Evolutionary conservation across 192 early-diverging fungal genomes (phyloP).

Genomic region (Cladochytrium replicatum): DNA sequence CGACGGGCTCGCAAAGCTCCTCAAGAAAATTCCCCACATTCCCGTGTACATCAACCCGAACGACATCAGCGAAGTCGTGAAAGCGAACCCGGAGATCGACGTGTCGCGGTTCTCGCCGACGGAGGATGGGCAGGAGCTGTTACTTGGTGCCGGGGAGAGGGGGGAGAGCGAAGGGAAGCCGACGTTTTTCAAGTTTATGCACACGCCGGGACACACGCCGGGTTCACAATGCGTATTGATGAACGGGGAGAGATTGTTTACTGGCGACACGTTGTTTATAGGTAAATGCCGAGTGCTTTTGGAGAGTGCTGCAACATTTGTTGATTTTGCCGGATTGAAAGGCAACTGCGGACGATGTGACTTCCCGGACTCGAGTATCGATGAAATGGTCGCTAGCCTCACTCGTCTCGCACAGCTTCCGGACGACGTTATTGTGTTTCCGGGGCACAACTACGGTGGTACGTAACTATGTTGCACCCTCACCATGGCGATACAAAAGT

Average conservation of each 20-base stretch:
- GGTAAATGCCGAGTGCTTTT: too few relatives aligned
- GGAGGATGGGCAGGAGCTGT: slow-evolving; percentile 42
- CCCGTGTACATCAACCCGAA: slow-evolving; percentile 61
- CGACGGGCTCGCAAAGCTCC: slow-evolving; percentile 60
- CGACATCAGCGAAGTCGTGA: slow-evolving; percentile 61
- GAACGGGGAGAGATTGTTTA: slow-evolving; percentile 62
- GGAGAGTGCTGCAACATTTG: not conserved
- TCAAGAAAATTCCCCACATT: slow-evolving; percentile 63
- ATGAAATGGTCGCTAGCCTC: slow-evolving; percentile 35
- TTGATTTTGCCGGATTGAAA: not conserved
- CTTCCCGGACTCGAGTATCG: slow-evolving; percentile 60
- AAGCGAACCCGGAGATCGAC: slow-evolving; percentile 56
- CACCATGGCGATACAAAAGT: too few relatives aligned
- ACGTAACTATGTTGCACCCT: too few relatives aligned
- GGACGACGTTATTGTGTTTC: slow-evolving; percentile 63
- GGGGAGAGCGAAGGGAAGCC: too few relatives aligned
- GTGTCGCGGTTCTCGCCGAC: slow-evolving; percentile 47
- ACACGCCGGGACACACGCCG: slow-evolving; percentile 89
- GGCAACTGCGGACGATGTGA: slow-evolving; percentile 71
- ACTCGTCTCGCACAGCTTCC: not conserved
- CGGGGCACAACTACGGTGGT: slow-evolving; percentile 88
- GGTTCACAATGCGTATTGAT: slow-evolving; percentile 79
- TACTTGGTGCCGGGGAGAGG: too few relatives aligned
- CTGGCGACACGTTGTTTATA: slow-evolving; percentile 82
- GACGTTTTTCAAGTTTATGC: slow-evolving; percentile 56